Evolutionary conservation across 169 alveolate species (phyloP), one percentile per base, ranked within the genome.

Genomic region (Theileria parva): DNA sequence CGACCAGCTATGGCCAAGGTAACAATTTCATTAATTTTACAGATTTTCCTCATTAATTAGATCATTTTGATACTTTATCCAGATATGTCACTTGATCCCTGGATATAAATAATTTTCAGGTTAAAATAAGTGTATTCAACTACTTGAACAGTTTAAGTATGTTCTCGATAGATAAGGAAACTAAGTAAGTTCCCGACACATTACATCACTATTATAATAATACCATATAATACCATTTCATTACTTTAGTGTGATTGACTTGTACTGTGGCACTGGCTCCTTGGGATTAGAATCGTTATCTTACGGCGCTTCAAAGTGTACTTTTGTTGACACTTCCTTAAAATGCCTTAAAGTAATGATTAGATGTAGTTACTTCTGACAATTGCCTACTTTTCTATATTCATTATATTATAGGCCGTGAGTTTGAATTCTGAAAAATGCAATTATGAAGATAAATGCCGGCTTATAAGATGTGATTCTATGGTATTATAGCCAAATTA

Each of bases 211-310:
- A 13, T 13, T 28, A 13, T 30, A 44, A 44, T 4, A 4, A 44
- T 44, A 11, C 53, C 53, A 4, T 11, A 4, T 1, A 44, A 7
- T 44, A 11, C 53, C 8, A 11, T 44, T 44, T 44, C 17, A 4
- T 8, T 15, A 11, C 53, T 44, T 44, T 37, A 92, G 95, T 37
- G 95, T 92, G 6, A 48, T 92, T 19, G 95, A 92, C 60, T 72
- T 91, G 28, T 92, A 79, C 51, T 86, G 95, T 61, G 95, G 95
- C 32, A 90, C 94, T 68, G 95, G 95, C 1, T 84, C 94, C n/a
- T 76, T 92, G 60, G 95, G 95, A 51, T 75, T 92, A 34, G 95
- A 92, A 65, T 92, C 95, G 23, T 88, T 92, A 19, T 92, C 95
- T 5, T 79, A 91, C 67, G 95, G 92, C 6, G 77, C 92, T 5